Conservation (phyloP, 768 basidiomycete genomes). For the Dictyophora rubrovolvata region DNA sequence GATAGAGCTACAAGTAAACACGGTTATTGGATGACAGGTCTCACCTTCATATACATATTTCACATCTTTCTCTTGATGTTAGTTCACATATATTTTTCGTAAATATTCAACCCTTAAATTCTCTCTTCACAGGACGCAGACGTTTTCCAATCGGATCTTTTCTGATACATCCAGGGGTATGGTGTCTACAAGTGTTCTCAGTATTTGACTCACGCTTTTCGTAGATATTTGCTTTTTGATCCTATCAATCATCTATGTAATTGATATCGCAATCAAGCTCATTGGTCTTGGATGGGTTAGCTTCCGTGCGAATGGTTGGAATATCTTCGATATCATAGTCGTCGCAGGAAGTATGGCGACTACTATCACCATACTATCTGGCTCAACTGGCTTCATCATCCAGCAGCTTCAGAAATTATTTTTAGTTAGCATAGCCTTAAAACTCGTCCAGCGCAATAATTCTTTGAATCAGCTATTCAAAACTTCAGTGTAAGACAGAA, state of each 20-base stretch:
- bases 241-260: conserved; percentile 58
- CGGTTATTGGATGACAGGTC: conserved; percentile 80
- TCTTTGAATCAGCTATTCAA: conserved; percentile 93
- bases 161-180: conserved; percentile 51
- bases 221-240: conserved; percentile 70
- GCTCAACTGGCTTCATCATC: conserved; percentile 35
- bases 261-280: conserved; percentile 71
- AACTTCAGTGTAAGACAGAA: conserved; percentile 68
- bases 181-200: conserved; percentile 8
- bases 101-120: neutral
- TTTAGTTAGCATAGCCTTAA: conserved; percentile 87
- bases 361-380: conserved; percentile 54
- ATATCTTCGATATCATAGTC: conserved; percentile 77
- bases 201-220: conserved; percentile 4
- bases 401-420: conserved; percentile 83
- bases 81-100: conserved; percentile 19
- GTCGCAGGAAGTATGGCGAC: conserved; percentile 77
- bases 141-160: conserved; percentile 43
- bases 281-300: conserved; percentile 77
- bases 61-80: conserved; percentile 82
- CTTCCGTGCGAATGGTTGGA: conserved; percentile 91
- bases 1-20: conserved; percentile 86
- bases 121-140: conserved; percentile 58
- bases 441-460: conserved; percentile 82
- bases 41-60: conserved; percentile 68